Base-by-base conservation (phyloP, 306 rosid genomes). In the Vicia sativa region DNA sequence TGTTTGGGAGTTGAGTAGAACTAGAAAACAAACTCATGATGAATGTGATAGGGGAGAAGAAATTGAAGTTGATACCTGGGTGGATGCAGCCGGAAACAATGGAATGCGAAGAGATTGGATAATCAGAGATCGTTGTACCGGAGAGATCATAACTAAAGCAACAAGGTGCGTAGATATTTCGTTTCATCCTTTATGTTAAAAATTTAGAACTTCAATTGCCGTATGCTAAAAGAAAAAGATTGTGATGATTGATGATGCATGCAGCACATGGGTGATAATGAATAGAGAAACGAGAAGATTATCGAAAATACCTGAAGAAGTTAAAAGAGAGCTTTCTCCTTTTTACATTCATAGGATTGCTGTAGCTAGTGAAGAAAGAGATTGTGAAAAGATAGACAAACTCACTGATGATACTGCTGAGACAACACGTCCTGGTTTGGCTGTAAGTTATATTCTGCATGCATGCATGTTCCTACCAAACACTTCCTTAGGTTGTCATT, bases 61-160 rank as follows among this genome's bases (percentile, higher is more conserved):
- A 4, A 87, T 90, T 7, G 98, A 92, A 72, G 81, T 92, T 55
- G 96, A 92, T 68, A 92, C 98, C 5, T 92, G 98, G 98, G 96
- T 92, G 62, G 93, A 90, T 65, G 96, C 98, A 16, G 79, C 87
- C 1, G 96, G 96, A 29, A 92, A 89, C 70, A 92, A 92, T 42
- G 98, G 93, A 71, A 92, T 92, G 96, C 80, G 93, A n/a, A 81
- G 98, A 58, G 98, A 90, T 67, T 92, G 98, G 98, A 75, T 90
- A 4, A 92, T 92, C 57, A 75, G 98, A 38, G 96, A 92, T 72
- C 82, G 80, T 59, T 75, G 79, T 35, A 86, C 88, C 11, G 76
- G 76, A 79, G 87, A 92, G 69, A 84, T 87, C 72, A 87, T 92
- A 37, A 80, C 91, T 4, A 88, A 84, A 67, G 98, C 96, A 12